phyloP scores from a whole-genome alignment of 345 rosid species.

The Dipteronia sinensis region DNA sequence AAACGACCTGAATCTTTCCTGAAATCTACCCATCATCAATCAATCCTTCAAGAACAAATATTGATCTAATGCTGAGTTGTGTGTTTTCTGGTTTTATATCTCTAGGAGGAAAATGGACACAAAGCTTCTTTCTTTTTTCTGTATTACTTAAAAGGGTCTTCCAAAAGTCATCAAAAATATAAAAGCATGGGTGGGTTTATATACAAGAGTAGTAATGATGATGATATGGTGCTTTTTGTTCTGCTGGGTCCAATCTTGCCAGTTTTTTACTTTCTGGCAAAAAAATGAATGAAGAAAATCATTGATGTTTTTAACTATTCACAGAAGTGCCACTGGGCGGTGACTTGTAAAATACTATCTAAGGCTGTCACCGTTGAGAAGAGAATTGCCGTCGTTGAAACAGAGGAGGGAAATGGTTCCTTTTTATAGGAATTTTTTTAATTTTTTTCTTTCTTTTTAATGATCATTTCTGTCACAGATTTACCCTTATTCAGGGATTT shows the following conservation, averaged over 20 bases:
- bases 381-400: background rate
- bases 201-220: background rate
- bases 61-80: background rate
- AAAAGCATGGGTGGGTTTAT: background rate
- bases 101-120: background rate
- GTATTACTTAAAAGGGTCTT: background rate
- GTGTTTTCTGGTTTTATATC: background rate
- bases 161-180: too few species aligned
- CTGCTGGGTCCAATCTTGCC: background rate
- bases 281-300: background rate
- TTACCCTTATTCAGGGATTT: background rate
- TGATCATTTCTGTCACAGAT: background rate
- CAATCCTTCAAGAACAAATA: background rate
- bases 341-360: background rate
- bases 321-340: conserved; percentile 7
- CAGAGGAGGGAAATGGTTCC: too few species aligned
- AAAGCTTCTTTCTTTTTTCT: background rate
- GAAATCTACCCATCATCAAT: conserved; percentile 41
- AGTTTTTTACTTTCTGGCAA: background rate
- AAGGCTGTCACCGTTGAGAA: background rate
- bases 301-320: background rate
- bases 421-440: background rate
- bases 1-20: conserved; percentile 53
- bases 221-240: too few species aligned
- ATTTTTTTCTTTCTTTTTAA: too few species aligned